Evolutionary conservation across 768 basidiomycete species (phyloP).

Genomic region (Trametes gibbosa): DNA sequence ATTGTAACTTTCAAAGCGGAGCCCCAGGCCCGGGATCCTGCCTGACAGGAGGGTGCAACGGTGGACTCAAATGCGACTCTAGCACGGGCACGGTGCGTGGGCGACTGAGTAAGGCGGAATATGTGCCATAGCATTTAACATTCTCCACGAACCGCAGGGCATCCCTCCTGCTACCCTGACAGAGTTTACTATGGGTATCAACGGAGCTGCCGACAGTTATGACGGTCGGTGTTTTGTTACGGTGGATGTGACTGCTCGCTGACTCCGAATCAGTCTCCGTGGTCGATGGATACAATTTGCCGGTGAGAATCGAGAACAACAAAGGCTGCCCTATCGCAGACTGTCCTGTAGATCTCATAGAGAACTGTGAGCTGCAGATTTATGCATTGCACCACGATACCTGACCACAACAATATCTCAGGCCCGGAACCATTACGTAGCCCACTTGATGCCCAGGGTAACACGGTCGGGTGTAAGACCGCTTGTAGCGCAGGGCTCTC

Average conservation of each 20-base stretch:
- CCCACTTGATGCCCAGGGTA: constrained; percentile 33
- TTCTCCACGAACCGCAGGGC: constrained; percentile 17
- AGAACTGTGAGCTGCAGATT: constrained; percentile 29
- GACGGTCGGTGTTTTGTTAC: constrained; percentile 27
- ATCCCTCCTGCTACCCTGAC: constrained; percentile 35
- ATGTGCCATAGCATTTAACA: background rate
- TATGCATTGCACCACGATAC: background rate
- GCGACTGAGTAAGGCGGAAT: background rate
- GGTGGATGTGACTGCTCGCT: too few relatives aligned
- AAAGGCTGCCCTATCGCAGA: constrained; percentile 31
- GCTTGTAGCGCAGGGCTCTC: constrained; percentile 42
- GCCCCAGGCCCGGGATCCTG: constrained; percentile 33
- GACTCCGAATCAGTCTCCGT: constrained; percentile 32
- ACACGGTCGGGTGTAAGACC: constrained; percentile 42
- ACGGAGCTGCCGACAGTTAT: constrained; percentile 28
- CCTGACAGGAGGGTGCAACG: constrained; percentile 38
- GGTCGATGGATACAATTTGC: constrained; percentile 33
- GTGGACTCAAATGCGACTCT: constrained; percentile 37
- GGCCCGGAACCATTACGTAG: constrained; percentile 27
- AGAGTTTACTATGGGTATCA: constrained; percentile 33
- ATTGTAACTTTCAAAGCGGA: constrained; percentile 35
- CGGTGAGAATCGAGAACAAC: constrained; percentile 31
- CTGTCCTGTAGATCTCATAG: constrained; percentile 36
- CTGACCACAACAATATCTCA: background rate
- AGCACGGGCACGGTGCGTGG: constrained; percentile 35